Base-by-base conservation (phyloP, 345 rosid genomes). In the Citrus mangshanensis region DNA sequence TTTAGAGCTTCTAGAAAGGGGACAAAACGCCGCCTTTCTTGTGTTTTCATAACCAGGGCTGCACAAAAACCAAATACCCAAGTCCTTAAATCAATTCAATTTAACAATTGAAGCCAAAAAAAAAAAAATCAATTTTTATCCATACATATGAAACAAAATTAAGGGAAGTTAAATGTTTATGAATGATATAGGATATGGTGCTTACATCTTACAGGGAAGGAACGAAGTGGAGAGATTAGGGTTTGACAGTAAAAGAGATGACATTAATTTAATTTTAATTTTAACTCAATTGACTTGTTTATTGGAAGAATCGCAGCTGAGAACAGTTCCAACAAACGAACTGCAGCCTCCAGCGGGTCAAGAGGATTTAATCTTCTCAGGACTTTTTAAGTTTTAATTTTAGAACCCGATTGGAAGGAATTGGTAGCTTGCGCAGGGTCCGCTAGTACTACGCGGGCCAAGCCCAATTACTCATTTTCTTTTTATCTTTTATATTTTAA, bases 141-240 rank as follows among this genome's bases (percentile, higher is more conserved):
- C 5, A 21, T 13, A 42, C 24, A 68, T 58, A 35, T 61, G 28
- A 64, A 7, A 27, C 51, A 62, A 72, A 55, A 61, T 9, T 27
- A 60, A 60, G 6, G 10, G 49, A 66, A 4, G 25, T 66, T 8
- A 40, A 34, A 34, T 6, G 40, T 34, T 64, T 21, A 9, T 65
- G 24, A 65, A 34, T 6, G 9, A 46, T 12, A 34, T 0, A 3
- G 27, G 3, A 13, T 35, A 19, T 9, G 37, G 46, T 9, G 68
- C 46, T 85, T 92, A 93, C 99, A 77, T 88, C 46, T 80, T 85
- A 4, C 77, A 85, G 56, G 88, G 77, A 77, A 87, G 76, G 75
- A 86, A 85, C 32, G 88, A 79, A 78, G 97, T 85, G 76, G 92
- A 85, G 55, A 83, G 75, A 19, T 81, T 49, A 74, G 93, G 89